Evolutionary conservation across 1,284 basidiomycete species (phyloP).

Genomic region (Leccinum subspadiceum): DNA sequence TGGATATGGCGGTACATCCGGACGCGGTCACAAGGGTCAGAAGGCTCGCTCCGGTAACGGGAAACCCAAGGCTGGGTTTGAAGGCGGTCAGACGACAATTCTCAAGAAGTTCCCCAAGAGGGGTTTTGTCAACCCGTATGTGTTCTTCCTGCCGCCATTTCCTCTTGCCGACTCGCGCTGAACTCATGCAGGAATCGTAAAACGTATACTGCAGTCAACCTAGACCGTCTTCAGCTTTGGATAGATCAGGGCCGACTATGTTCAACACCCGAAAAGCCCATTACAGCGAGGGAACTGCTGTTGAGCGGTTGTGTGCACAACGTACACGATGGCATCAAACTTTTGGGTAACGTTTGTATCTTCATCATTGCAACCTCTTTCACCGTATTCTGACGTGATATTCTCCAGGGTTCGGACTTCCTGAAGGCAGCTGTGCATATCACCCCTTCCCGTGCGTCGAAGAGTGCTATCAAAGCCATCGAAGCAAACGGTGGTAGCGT

Average conservation of each 20-base stretch:
- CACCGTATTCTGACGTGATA: slow-evolving; percentile 4
- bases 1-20: slow-evolving; percentile 87
- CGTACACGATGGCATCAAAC: slow-evolving; percentile 87
- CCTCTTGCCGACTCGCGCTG: background rate
- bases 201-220: slow-evolving; percentile 81
- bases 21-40: slow-evolving; percentile 94
- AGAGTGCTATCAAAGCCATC: slow-evolving; percentile 83
- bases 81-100: slow-evolving; percentile 95
- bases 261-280: slow-evolving; percentile 78
- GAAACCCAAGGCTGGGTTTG: slow-evolving; percentile 78
- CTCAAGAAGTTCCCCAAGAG: slow-evolving; percentile 91
- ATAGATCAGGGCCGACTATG: slow-evolving; percentile 82
- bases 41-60: slow-evolving; percentile 91
- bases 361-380: background rate
- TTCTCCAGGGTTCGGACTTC: slow-evolving; percentile 57
- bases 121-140: slow-evolving; percentile 91
- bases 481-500: slow-evolving; percentile 83
- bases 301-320: slow-evolving; percentile 87
- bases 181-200: slow-evolving; percentile 56
- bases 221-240: slow-evolving; percentile 89
- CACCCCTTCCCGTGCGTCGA: slow-evolving; percentile 82
- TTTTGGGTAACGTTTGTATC: slow-evolving; percentile 75
- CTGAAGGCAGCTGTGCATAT: slow-evolving; percentile 80
- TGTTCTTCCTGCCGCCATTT: slow-evolving; percentile 15
- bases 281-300: slow-evolving; percentile 85